Percentiles rank a stretch among this genome's conserved stretches.
These are phyloP conservation scores for Fusarium gaditjirri DNA, from an alignment of 2,329 filamentous ascomycete species.

Conservation along the genomic window DNA sequence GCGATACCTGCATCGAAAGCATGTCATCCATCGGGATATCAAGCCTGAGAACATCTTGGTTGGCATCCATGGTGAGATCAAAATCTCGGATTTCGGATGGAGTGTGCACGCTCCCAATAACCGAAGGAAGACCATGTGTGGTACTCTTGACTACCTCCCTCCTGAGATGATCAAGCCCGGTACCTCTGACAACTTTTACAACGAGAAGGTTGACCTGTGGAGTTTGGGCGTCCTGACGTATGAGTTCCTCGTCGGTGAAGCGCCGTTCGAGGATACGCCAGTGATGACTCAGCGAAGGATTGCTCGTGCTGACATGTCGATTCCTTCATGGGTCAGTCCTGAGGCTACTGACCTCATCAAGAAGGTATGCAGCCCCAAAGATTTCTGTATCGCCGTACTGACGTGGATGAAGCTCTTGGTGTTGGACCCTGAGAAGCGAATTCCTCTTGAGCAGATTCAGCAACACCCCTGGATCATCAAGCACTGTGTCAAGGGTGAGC, in stretches of 20 bases:
- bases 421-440: constrained; percentile 91
- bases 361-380: constrained; percentile 66
- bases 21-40: constrained; percentile 97
- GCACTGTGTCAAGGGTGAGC: constrained; percentile 80
- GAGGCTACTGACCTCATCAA: constrained; percentile 95
- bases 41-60: constrained; percentile 98
- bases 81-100: constrained; percentile 99
- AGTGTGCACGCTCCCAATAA: constrained; percentile 97
- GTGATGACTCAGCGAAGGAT: constrained; percentile 95
- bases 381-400: constrained; percentile 22
- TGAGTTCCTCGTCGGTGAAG: constrained; percentile 95
- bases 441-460: constrained; percentile 88
- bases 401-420: constrained; percentile 77
- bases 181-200: constrained; percentile 86
- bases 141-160: constrained; percentile 95
- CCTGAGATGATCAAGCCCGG: constrained; percentile 96
- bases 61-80: constrained; percentile 96
- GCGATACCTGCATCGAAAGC: constrained; percentile 93
- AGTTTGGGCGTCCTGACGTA: constrained; percentile 94
- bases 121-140: constrained; percentile 93
- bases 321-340: constrained; percentile 88
- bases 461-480: constrained; percentile 96
- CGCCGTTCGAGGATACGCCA: constrained; percentile 95
- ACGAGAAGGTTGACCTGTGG: constrained; percentile 97
- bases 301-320: constrained; percentile 87